Conservation (phyloP, 1,284 basidiomycete genomes). For the Agroathelia rolfsii region DNA sequence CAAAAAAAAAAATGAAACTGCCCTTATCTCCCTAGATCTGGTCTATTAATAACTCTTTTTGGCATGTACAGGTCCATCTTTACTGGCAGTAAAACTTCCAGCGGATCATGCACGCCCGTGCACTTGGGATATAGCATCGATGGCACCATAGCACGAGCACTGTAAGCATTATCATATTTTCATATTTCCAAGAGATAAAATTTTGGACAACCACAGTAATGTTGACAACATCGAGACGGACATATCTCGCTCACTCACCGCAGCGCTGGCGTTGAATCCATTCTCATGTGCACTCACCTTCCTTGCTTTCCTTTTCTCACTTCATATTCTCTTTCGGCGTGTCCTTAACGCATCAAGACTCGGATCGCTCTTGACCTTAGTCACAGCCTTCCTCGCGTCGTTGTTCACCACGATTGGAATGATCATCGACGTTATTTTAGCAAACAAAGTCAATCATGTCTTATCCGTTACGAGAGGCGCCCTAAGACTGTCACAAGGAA, state of each 20-base stretch:
- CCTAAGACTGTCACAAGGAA: slow-evolving; percentile 34
- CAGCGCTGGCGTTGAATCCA: slow-evolving; percentile 28
- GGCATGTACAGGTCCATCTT: no score
- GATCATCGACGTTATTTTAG: slow-evolving; percentile 43
- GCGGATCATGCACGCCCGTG: slow-evolving; percentile 33
- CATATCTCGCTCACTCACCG: slow-evolving; percentile 31
- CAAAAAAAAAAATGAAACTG: no score
- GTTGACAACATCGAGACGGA: slow-evolving; percentile 26
- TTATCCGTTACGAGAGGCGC: slow-evolving; percentile 30
- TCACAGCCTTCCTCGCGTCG: slow-evolving; percentile 26
- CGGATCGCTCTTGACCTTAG: slow-evolving; percentile 25
- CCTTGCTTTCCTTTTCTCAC: slow-evolving; percentile 36
- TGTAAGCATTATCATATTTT: slow-evolving; percentile 26
- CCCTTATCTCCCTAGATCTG: slow-evolving; percentile 10
- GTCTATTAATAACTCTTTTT: slow-evolving; percentile 11
- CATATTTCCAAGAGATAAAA: slow-evolving; percentile 5
- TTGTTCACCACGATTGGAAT: slow-evolving; percentile 40
- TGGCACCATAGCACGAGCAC: slow-evolving; percentile 29
- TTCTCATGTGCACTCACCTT: slow-evolving; percentile 41
- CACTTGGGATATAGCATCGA: slow-evolving; percentile 46
- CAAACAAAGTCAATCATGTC: slow-evolving; percentile 30
- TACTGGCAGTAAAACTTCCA: no score
- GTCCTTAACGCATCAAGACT: slow-evolving; percentile 25
- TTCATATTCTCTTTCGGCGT: slow-evolving; percentile 34
- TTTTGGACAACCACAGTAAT: slow-evolving; percentile 15